Base-by-base conservation (phyloP, 1,139 yeast genomes). In the Hyphopichia khmerensis region DNA sequence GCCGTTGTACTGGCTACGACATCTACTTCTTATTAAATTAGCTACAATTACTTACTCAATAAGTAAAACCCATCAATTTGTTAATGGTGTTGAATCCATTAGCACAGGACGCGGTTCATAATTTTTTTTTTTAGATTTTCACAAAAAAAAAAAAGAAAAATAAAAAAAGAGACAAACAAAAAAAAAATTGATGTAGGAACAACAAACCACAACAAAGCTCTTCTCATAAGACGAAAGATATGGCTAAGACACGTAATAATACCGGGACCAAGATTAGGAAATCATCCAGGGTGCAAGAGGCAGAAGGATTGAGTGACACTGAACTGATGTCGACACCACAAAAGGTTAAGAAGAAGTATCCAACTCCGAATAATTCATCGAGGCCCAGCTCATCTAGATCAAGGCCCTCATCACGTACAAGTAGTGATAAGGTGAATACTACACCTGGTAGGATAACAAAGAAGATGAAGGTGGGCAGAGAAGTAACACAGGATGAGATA, bases 401-500 rank as follows among this genome's bases (percentile, higher is more conserved):
- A 23, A 5, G 23, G 17, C 34, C 34, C 3, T 4, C 14, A 3
- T 32, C 34, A 17, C 10, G 34, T 6, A 45, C 18, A 6, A 23
- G 30, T 32, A 26, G 35, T 26, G 34, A 21, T 30, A 18, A 23
- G 15, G 33, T 23, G 14, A 31, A 31, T 19, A 21, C 38, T 4
- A 36, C 37, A 4, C 35, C 35, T 2, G 31, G 17, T 19, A 37
- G 26, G 33, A 40, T 37, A 36, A 36, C 34, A 27, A 29, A n/a
- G 29, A 36, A 27, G 17, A 34, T 35, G 18, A 39, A 30, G 8
- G n/a, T 8, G 10, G 29, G 13, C 21, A 17, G 16, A 37, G 29
- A 26, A 11, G 10, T 67, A 36, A 59, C 71, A 1, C 74, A 69
- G 41, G 56, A 59, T 36, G 75, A 68, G 35, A 63, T 72, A 10